phyloP scores from a whole-genome alignment of 306 rosid genomes.

The Gastrolobium villosum region DNA sequence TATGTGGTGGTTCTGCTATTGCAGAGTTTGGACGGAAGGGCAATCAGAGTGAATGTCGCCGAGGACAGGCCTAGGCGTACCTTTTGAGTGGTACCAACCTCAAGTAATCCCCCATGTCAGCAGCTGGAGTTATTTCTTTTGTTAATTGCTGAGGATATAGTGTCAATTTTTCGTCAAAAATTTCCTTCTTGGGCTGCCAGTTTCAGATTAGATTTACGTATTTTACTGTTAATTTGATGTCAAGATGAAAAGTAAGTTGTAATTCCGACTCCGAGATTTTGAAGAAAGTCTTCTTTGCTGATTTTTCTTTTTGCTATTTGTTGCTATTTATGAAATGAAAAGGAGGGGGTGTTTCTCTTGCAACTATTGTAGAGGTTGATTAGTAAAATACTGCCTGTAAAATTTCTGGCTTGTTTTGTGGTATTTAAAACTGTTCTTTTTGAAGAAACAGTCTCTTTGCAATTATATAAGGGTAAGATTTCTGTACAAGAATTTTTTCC shows the following conservation, averaged over 20 bases:
- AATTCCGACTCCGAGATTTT: constrained; percentile 34
- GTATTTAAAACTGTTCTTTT: background rate
- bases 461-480: too few species aligned
- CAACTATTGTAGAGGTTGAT: background rate
- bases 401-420: background rate
- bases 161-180: constrained; percentile 38
- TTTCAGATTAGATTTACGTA: constrained; percentile 46
- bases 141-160: constrained; percentile 56
- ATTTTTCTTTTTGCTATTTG: constrained; percentile 26
- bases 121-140: constrained; percentile 37
- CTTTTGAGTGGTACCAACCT: constrained; percentile 51
- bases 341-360: background rate
- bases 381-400: background rate
- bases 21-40: constrained; percentile 93
- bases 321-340: constrained; percentile 33
- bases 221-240: constrained; percentile 35
- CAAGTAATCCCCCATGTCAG: constrained; percentile 42
- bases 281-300: constrained; percentile 13
- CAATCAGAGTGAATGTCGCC: constrained; percentile 89
- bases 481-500: too few species aligned
- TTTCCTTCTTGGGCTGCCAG: constrained; percentile 39
- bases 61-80: constrained; percentile 86
- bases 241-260: constrained; percentile 38
- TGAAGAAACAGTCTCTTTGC: too few species aligned
- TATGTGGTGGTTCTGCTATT: constrained; percentile 40